These are phyloP conservation scores for Hypoxylon sp. DNA, from an alignment of 2,329 filamentous ascomycete species.

Conservation along the genomic window DNA sequence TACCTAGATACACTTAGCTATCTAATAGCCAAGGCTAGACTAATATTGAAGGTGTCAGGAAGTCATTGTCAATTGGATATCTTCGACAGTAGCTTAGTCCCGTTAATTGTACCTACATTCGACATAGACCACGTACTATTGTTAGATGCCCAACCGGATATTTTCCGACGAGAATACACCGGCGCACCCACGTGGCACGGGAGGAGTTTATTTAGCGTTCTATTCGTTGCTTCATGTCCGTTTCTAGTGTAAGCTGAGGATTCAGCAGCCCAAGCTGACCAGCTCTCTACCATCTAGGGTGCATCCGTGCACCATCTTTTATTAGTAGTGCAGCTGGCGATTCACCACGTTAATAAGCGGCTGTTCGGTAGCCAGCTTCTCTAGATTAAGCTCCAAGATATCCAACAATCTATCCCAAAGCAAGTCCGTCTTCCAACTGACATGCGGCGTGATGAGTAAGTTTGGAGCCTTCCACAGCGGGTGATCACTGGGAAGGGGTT, in stretches of 20 bases:
- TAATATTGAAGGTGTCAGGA: slow-evolving; percentile 1
- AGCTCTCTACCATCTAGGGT: neutral
- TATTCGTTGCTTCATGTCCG: slow-evolving; percentile 11
- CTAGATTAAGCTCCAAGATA: slow-evolving; percentile 48
- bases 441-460: slow-evolving; percentile 64
- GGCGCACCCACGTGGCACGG: neutral
- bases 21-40: neutral
- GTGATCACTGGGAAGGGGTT: slow-evolving; percentile 73
- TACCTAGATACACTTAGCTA: neutral
- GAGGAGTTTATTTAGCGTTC: neutral
- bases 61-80: neutral
- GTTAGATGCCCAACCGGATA: neutral
- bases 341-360: slow-evolving; percentile 49
- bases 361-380: slow-evolving; percentile 44
- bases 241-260: neutral
- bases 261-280: neutral
- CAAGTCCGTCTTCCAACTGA: slow-evolving; percentile 47
- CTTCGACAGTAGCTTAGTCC: neutral
- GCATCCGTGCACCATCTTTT: neutral
- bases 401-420: slow-evolving; percentile 41
- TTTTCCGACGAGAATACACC: neutral
- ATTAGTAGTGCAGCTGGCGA: slow-evolving; percentile 48
- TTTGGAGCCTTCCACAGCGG: slow-evolving; percentile 75
- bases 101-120: slow-evolving; percentile 5
- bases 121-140: neutral